These are phyloP conservation scores for Selenicereus undatus DNA, from an alignment of 148 eudicot genomes.

Conservation along the genomic window DNA sequence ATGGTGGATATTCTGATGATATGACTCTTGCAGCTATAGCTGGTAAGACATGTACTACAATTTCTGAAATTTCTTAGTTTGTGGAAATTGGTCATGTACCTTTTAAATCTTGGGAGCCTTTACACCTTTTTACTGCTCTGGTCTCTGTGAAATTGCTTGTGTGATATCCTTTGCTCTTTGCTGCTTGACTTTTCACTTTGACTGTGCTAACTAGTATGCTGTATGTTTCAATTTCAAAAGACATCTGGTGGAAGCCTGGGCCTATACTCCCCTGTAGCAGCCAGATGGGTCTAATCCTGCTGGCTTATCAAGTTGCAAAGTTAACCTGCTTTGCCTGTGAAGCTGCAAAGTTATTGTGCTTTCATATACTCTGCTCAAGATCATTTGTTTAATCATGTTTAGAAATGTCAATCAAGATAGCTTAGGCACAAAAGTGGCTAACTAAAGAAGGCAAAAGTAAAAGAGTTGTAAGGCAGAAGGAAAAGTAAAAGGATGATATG, in stretches of 20 bases:
- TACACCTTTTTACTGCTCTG: not conserved
- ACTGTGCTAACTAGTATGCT: not conserved
- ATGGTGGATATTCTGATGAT: conserved; percentile 99
- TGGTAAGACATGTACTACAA: conserved; percentile 37
- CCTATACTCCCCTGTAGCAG: not conserved
- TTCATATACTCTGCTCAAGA: not conserved
- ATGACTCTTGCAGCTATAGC: conserved; percentile 99
- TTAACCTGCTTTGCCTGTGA: no score
- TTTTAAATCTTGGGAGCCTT: conserved; percentile 3
- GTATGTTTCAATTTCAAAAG: not conserved
- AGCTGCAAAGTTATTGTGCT: not conserved
- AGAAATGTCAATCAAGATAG: not conserved
- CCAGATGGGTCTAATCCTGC: not conserved
- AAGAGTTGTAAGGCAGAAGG: not conserved
- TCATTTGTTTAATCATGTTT: not conserved
- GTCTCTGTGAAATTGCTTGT: not conserved
- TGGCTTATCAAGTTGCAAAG: not conserved
- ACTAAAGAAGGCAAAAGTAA: not conserved
- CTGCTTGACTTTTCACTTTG: not conserved
- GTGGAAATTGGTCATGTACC: not conserved
- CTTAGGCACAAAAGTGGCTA: not conserved
- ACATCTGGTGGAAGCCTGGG: not conserved
- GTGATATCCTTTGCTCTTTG: not conserved
- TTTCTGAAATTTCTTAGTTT: not conserved
- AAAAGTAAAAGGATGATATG: not conserved